phyloP scores from a whole-genome alignment of 352 stramenopile genomes.

The Globisporangium spinosum region DNA sequence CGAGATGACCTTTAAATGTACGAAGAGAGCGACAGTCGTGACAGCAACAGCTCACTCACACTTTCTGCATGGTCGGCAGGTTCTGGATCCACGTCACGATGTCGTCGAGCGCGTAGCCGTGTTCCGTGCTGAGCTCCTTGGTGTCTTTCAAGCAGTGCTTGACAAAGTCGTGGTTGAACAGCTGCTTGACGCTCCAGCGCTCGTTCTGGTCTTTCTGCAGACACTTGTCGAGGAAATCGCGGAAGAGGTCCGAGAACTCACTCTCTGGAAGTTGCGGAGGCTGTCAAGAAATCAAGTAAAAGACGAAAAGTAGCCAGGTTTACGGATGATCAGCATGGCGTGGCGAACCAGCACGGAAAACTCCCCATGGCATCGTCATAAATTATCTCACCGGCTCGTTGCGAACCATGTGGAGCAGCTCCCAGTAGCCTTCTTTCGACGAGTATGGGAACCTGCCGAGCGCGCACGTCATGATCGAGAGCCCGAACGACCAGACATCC shows the following conservation, averaged over 20 bases:
- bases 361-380: background rate
- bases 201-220: conserved; percentile 76
- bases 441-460: conserved; percentile 88
- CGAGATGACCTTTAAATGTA: background rate
- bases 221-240: conserved; percentile 80
- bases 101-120: conserved; percentile 65
- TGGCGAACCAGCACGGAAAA: background rate
- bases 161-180: conserved; percentile 72
- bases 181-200: conserved; percentile 76
- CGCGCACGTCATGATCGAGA: conserved; percentile 89
- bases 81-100: conserved; percentile 75
- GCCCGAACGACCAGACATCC: conserved; percentile 83
- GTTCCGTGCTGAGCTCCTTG: conserved; percentile 67
- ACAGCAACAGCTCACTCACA: conserved; percentile 31
- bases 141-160: conserved; percentile 72
- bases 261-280: conserved; percentile 58
- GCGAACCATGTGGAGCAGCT: conserved; percentile 86
- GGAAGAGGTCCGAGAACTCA: conserved; percentile 73
- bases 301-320: background rate
- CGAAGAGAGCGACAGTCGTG: background rate
- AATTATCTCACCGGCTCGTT: conserved; percentile 57
- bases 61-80: conserved; percentile 78
- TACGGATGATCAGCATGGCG: no score
- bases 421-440: conserved; percentile 86
- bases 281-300: conserved; percentile 18